Percentiles rank a stretch among this genome's conserved stretches.
phyloP scores from a whole-genome alignment of 2,329 filamentous ascomycete genomes.

The Beauveria caledonica region DNA sequence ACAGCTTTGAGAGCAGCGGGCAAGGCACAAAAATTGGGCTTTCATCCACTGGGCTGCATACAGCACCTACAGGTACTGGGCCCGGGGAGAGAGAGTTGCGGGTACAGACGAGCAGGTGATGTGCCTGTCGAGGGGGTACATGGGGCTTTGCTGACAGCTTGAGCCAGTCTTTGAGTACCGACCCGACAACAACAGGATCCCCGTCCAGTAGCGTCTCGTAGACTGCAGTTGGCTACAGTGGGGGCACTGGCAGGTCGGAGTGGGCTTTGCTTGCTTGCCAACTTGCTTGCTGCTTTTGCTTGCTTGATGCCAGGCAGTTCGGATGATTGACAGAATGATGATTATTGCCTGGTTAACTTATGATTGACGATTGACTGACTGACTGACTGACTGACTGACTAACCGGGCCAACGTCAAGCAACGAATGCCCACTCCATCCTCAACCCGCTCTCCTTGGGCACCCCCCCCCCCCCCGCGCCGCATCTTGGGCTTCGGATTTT shows the following conservation, averaged over 20 bases:
- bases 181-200: neutral
- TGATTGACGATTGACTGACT: neutral
- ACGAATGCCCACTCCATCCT: too few relatives aligned
- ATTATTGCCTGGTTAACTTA: neutral
- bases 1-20: neutral
- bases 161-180: neutral
- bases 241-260: neutral
- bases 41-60: conserved; percentile 1
- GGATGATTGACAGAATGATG: neutral
- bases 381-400: neutral
- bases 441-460: too few relatives aligned
- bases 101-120: conserved; percentile 5
- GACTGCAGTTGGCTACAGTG: neutral
- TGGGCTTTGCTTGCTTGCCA: neutral
- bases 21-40: neutral
- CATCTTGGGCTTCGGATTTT: neutral
- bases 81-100: neutral
- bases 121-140: conserved; percentile 1
- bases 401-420: neutral
- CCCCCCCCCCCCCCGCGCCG: neutral
- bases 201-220: too few relatives aligned
- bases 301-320: neutral
- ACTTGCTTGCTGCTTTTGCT: too few relatives aligned
- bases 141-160: conserved; percentile 6
- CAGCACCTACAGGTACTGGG: neutral